Conservation (phyloP, 164 flowering plant species). For the Annona cherimola region DNA sequence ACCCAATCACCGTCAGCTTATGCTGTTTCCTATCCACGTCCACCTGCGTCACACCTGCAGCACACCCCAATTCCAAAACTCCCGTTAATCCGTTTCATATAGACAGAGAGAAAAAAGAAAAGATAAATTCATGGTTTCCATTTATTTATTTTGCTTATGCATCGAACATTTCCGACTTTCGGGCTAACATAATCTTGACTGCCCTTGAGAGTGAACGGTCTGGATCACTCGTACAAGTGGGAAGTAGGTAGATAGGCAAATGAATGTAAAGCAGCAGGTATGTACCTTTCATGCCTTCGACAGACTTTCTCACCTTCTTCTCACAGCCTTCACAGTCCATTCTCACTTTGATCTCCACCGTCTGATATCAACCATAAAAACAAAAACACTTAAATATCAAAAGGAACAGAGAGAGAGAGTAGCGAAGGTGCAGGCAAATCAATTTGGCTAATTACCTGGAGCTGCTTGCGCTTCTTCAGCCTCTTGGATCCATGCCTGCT, state of each 20-base stretch:
- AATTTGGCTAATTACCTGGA: constrained; percentile 41
- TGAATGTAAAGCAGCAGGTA: not conserved
- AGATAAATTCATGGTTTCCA: not conserved
- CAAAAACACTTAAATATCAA: not conserved
- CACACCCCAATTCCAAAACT: not conserved
- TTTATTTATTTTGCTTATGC: no score
- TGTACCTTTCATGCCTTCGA: constrained; percentile 70
- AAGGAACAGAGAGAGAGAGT: not conserved
- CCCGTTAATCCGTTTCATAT: no score
- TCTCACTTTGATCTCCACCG: constrained; percentile 81
- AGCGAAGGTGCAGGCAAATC: not conserved
- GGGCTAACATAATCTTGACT: not conserved
- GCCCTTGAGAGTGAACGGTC: not conserved
- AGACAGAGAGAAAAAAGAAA: not conserved
- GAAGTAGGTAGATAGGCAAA: not conserved
- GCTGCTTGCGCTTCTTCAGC: constrained; percentile 23
- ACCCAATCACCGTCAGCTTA: constrained; percentile 81
- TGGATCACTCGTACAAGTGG: not conserved
- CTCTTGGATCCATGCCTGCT: constrained; percentile 12
- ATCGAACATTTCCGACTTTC: not conserved
- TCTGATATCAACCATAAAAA: constrained; percentile 30
- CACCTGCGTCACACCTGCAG: constrained; percentile 52
- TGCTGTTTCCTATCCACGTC: constrained; percentile 56
- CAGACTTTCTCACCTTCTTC: constrained; percentile 56
- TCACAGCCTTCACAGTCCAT: constrained; percentile 98